phyloP scores from a whole-genome alignment of 805 yeast species.

The Kodamaea neixiangensis region DNA sequence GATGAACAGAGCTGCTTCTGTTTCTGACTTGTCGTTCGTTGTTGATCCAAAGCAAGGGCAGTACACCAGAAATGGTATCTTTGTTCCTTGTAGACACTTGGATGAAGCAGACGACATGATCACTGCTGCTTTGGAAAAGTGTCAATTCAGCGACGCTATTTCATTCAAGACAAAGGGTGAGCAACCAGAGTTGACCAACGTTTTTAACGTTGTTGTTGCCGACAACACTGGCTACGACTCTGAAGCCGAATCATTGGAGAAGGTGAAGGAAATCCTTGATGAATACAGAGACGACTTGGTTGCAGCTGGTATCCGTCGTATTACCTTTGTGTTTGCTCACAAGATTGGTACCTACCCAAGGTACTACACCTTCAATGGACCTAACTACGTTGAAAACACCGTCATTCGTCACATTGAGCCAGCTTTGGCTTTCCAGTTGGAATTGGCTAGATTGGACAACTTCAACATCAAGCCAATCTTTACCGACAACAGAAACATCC shows the following conservation, averaged over 20 bases:
- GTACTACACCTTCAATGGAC: slow-evolving; percentile 93
- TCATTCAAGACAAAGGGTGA: slow-evolving; percentile 35
- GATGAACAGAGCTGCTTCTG: slow-evolving; percentile 87
- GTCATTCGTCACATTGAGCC: slow-evolving; percentile 98
- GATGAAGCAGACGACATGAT: slow-evolving; percentile 90
- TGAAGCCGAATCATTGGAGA: slow-evolving; percentile 67
- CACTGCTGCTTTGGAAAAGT: slow-evolving; percentile 68
- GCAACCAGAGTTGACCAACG: slow-evolving; percentile 59
- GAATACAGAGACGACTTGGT: slow-evolving; percentile 70
- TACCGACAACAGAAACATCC: slow-evolving; percentile 96
- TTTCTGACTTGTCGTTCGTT: slow-evolving; percentile 86
- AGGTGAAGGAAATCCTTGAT: slow-evolving; percentile 63
- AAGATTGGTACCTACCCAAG: slow-evolving; percentile 87
- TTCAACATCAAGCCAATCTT: slow-evolving; percentile 92
- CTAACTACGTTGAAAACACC: slow-evolving; percentile 80
- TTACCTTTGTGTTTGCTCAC: slow-evolving; percentile 86
- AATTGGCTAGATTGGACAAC: slow-evolving; percentile 89
- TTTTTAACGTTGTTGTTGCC: slow-evolving; percentile 77
- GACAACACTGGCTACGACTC: slow-evolving; percentile 71
- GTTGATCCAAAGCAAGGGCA: slow-evolving; percentile 63
- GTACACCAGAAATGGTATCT: slow-evolving; percentile 76
- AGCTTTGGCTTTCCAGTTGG: slow-evolving; percentile 95
- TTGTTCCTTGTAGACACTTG: slow-evolving; percentile 76
- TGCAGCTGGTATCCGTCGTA: slow-evolving; percentile 80
- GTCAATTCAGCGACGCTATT: slow-evolving; percentile 53